These are phyloP conservation scores for Oenanthe sinensis DNA, from an alignment of 129 eudicot genomes.

Conservation along the genomic window DNA sequence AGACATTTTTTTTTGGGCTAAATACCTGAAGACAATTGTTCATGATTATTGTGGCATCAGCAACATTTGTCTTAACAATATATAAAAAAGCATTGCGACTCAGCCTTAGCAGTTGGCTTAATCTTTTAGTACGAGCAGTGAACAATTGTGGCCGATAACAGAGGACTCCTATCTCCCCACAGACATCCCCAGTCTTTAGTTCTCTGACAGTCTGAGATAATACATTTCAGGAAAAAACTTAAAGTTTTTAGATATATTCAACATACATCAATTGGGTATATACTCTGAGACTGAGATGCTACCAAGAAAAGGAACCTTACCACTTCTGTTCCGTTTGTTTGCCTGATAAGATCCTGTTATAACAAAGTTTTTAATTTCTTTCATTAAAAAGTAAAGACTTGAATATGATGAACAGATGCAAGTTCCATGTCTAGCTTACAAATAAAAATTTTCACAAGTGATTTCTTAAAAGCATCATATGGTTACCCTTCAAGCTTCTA, in stretches of 20 bases:
- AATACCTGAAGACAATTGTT: conserved; percentile 61
- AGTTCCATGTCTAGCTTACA: background rate
- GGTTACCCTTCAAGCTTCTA: background rate
- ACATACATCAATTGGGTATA: background rate
- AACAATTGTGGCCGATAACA: conserved; percentile 71
- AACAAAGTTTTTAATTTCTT: conserved; percentile 3
- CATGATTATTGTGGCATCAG: conserved; percentile 68
- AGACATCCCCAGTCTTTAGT: conserved; percentile 47
- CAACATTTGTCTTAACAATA: conserved; percentile 59
- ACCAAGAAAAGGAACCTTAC: conserved; percentile 14
- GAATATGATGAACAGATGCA: background rate
- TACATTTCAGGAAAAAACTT: background rate
- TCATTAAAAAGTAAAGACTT: background rate
- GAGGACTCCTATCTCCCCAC: conserved; percentile 76
- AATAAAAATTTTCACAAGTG: background rate
- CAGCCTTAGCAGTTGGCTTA: conserved; percentile 64
- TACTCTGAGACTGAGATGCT: background rate
- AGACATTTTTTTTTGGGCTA: conserved; percentile 34
- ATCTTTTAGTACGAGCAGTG: conserved; percentile 62
- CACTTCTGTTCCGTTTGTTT: conserved; percentile 38
- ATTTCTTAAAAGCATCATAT: background rate
- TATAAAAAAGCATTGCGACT: conserved; percentile 53
- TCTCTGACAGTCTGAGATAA: conserved; percentile 42
- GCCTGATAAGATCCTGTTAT: conserved; percentile 46
- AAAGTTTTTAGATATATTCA: background rate